Conservation (phyloP, 208 protist species). For the Porcisia hertigi region DNA sequence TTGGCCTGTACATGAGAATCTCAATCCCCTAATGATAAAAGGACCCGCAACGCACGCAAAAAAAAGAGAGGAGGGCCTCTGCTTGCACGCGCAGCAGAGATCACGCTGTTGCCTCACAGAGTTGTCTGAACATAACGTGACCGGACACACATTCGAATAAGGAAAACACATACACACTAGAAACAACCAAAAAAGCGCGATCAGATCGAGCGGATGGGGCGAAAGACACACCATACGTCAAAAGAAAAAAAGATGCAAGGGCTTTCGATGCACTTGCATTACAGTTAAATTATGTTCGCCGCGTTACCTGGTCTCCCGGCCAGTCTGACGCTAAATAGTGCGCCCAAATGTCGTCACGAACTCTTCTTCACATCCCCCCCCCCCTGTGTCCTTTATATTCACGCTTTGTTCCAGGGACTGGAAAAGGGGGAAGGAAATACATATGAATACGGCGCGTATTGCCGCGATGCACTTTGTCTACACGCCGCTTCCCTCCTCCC, state of each 20-base stretch:
- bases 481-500: neutral
- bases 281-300: neutral
- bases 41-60: neutral
- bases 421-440: no score
- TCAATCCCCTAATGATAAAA: no score
- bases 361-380: neutral
- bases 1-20: neutral
- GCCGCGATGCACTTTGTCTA: no score
- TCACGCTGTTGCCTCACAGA: neutral
- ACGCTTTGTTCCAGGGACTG: no score
- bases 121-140: neutral
- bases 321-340: neutral
- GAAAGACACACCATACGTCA: neutral
- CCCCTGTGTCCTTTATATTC: neutral
- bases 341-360: no score
- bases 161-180: neutral
- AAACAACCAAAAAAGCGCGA: neutral
- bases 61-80: no score
- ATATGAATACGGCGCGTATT: no score
- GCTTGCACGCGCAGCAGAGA: neutral
- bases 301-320: neutral
- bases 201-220: neutral
- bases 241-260: neutral
- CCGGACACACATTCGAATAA: neutral
- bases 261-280: neutral